A percentile compares a stretch with the other conserved stretches of the same genome.
These are phyloP conservation scores for Aspergillus sp. DNA, from an alignment of 2,329 filamentous ascomycete species.

Conservation along the genomic window DNA sequence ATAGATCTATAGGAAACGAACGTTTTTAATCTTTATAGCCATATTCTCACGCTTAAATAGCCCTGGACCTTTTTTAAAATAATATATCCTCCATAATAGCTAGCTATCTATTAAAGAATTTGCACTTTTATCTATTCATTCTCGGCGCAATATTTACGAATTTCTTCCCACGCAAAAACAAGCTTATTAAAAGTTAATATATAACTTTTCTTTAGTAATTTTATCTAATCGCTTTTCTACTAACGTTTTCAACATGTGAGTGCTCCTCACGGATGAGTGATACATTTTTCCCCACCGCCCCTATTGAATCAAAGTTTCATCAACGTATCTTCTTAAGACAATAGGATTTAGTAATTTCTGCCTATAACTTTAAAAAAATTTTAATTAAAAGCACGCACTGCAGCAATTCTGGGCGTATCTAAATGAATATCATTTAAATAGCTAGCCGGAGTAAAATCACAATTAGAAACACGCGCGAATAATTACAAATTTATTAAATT, in stretches of 20 bases:
- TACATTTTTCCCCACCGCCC: neutral
- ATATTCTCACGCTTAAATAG: too few species aligned
- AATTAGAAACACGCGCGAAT: conserved; percentile 4
- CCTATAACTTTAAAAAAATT: neutral
- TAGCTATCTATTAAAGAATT: too few species aligned
- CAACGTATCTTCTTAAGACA: neutral
- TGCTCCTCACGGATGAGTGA: neutral
- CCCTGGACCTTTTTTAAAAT: too few species aligned
- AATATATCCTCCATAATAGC: too few species aligned
- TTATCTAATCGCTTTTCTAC: too few species aligned
- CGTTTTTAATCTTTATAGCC: too few species aligned
- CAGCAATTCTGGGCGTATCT: neutral
- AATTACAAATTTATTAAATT: conserved; percentile 4
- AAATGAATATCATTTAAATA: neutral
- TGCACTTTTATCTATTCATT: too few species aligned
- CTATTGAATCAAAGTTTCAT: neutral
- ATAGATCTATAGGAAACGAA: too few species aligned
- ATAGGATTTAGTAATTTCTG: neutral
- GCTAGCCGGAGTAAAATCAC: neutral
- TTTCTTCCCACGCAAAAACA: too few species aligned
- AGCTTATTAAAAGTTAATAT: too few species aligned
- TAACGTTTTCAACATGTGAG: neutral
- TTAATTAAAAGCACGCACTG: neutral
- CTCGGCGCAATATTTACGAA: too few species aligned
- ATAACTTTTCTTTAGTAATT: too few species aligned